Conservation (phyloP, 1,284 basidiomycete species). For the Cutaneotrichosporon dermatis region DNA sequence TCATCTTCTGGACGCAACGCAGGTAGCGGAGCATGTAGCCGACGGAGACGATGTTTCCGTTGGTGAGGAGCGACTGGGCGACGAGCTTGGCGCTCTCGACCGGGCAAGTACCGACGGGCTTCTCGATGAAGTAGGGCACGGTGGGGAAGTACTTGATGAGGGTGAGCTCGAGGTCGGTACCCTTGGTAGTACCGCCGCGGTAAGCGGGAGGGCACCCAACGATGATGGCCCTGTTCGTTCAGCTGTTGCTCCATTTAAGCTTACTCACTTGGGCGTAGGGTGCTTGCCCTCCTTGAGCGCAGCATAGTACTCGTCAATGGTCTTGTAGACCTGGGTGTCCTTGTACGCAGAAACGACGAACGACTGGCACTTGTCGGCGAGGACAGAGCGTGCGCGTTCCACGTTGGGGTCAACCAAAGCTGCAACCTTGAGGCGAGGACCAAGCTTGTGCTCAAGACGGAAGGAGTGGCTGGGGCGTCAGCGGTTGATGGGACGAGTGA, state of each 20-base stretch:
- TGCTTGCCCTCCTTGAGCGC: constrained; percentile 55
- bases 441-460: constrained; percentile 92
- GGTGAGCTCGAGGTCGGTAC: constrained; percentile 79
- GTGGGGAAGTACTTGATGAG: constrained; percentile 85
- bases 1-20: constrained; percentile 97
- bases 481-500: not conserved
- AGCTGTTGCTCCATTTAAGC: not conserved
- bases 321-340: constrained; percentile 81
- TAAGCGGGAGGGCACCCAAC: constrained; percentile 91
- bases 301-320: constrained; percentile 76
- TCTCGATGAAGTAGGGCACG: constrained; percentile 90
- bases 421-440: constrained; percentile 89
- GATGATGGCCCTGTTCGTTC: constrained; percentile 61
- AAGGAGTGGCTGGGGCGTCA: constrained; percentile 63
- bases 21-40: constrained; percentile 90
- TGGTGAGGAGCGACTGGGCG: constrained; percentile 62
- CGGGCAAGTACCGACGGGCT: constrained; percentile 83
- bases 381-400: constrained; percentile 73
- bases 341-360: constrained; percentile 95
- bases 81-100: constrained; percentile 58
- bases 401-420: constrained; percentile 88
- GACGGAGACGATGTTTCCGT: constrained; percentile 77
- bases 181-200: constrained; percentile 71
- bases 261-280: constrained; percentile 51
- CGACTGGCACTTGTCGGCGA: constrained; percentile 85